Conservation (phyloP, 495 filamentous ascomycete genomes). For the Hyaloscypha hepaticicola region DNA sequence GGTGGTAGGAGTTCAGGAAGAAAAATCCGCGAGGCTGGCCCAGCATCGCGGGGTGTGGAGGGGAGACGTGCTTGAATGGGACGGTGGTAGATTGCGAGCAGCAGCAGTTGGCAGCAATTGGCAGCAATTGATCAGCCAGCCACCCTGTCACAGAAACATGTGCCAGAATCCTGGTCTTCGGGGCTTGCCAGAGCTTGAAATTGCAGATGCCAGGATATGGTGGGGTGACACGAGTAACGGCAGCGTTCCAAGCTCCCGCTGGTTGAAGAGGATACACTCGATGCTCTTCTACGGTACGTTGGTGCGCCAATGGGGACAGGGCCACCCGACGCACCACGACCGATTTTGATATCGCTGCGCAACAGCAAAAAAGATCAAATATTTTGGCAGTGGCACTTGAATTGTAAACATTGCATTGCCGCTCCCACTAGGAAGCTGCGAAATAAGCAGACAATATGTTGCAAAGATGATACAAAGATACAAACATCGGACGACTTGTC, state of each 20-base stretch:
- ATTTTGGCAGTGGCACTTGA: background rate
- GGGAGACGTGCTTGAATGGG: background rate
- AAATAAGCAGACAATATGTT: background rate
- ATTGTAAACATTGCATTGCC: background rate
- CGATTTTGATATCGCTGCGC: slow-evolving; percentile 7
- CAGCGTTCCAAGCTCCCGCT: slow-evolving; percentile 1
- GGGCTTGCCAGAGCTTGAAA: background rate
- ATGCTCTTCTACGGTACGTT: background rate
- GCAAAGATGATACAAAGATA: slow-evolving; percentile 8
- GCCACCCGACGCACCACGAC: background rate
- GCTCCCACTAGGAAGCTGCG: no score
- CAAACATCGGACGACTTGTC: background rate
- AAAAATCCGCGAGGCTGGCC: slow-evolving; percentile 4
- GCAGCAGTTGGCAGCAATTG: background rate
- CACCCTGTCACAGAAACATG: background rate
- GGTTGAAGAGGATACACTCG: slow-evolving; percentile 11
- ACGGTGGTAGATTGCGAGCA: slow-evolving; percentile 3
- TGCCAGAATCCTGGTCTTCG: background rate
- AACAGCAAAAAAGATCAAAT: slow-evolving; percentile 3
- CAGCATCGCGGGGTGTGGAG: background rate
- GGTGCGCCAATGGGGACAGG: slow-evolving; percentile 10
- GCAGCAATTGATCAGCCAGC: background rate
- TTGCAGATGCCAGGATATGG: slow-evolving; percentile 8
- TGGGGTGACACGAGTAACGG: slow-evolving; percentile 9
- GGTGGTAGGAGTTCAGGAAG: background rate